Base-by-base conservation (phyloP, 306 rosid genomes). In the Lupinus albus region DNA sequence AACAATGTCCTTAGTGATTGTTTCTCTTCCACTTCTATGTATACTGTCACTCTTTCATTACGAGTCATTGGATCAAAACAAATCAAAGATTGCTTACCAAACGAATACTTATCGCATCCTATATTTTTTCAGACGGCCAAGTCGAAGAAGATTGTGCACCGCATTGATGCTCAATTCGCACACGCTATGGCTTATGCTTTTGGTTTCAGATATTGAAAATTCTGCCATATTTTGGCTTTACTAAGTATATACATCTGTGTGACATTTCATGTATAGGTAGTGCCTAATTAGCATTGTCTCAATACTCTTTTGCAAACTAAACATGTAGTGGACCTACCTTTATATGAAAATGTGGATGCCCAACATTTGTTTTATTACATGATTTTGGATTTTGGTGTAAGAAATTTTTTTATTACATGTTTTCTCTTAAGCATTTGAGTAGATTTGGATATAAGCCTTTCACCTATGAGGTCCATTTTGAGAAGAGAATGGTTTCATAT, bases 81-180 rank as follows among this genome's bases (percentile, higher is more conserved):
- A 8, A 39, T 39, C 45, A 39, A 39, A 39, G 4, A 8, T 39
- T 39, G 9, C 11, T n/a, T n/a, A n/a, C n/a, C n/a, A n/a, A 48
- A 35, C 0, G 8, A 73, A 64, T 62, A 14, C 36, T 75, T 16
- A 35, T 39, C 41, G 21, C 14, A 33, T 78, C 32, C 48, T 75
- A 67, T 75, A 58, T 64, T 60, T 60, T 14, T 66, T 78, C 88
- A 93, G 99, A 61, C 67, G 91, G 99, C 51, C 83, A 88, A 76
- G 87, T 93, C 72, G 85, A 75, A 76, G 87, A 77, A 82, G 89
- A 86, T 32, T 74, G 77, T 49, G 17, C 46, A 39, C 70, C 15
- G 51, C 67, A 16, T 46, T 64, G 54, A n/a, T 35, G 66, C 46
- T 49, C 1, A 5, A 57, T 42, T 13, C 9, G 66, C 47, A 39